These are phyloP conservation scores for Panellus pusillus DNA, from an alignment of 768 basidiomycete species.

Conservation along the genomic window DNA sequence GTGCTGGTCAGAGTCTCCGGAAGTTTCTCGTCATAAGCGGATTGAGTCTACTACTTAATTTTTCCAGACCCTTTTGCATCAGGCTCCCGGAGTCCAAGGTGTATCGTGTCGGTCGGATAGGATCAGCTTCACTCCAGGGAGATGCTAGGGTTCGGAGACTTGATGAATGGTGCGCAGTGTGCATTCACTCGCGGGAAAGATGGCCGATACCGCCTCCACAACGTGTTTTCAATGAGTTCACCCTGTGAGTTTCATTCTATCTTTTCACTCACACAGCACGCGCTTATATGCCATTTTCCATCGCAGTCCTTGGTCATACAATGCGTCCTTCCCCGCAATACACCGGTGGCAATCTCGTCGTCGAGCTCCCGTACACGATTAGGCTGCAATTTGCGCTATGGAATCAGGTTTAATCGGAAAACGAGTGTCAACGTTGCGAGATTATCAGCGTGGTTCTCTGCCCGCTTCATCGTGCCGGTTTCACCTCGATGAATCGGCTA, in stretches of 20 bases:
- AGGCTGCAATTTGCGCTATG: neutral
- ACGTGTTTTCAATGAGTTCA: constrained; percentile 13
- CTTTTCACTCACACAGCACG: neutral
- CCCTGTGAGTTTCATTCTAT: neutral
- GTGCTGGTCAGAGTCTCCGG: too few species aligned
- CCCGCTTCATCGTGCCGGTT: neutral
- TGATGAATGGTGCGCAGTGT: too few species aligned
- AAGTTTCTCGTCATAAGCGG: too few species aligned
- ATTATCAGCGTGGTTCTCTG: constrained; percentile 15
- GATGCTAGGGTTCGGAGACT: too few species aligned
- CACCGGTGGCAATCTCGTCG: too few species aligned
- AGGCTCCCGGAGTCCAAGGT: too few species aligned
- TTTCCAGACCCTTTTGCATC: too few species aligned
- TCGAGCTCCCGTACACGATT: neutral
- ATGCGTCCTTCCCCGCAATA: neutral
- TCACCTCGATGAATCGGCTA: constrained; percentile 18
- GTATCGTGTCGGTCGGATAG: too few species aligned
- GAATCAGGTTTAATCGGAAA: neutral
- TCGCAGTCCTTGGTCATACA: neutral
- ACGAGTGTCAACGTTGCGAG: constrained; percentile 18
- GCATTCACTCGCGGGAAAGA: too few species aligned
- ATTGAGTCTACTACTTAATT: too few species aligned
- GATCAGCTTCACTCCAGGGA: too few species aligned
- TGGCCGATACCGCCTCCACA: constrained; percentile 7
- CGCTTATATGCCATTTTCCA: constrained; percentile 5